Base-by-base conservation (phyloP, 768 basidiomycete species). In the Podaxis carcinomalis region DNA sequence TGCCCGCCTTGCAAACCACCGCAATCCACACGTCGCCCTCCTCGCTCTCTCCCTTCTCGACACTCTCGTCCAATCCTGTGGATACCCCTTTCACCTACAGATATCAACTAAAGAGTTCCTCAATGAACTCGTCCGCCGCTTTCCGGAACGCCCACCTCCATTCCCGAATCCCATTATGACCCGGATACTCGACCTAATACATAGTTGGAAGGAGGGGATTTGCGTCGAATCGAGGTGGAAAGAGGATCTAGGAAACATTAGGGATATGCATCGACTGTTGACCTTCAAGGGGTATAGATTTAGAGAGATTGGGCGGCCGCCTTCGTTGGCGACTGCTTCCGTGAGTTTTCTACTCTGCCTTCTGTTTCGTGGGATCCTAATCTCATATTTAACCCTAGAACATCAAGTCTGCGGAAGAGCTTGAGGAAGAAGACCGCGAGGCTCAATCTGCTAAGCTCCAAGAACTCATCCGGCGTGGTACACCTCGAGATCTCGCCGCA, bases 371-470 rank as follows among this genome's bases (percentile, higher is more conserved):
- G 23, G 19, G 19, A 40, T 47, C 32, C 28, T 56, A 21, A 5
- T 19, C 53, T 56, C 36, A 35, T 56, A 62, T 7, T 52, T 49
- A 9, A 46, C 40, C 59, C 5, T 67, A 95, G 92, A 92, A 89
- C 65, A 78, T 99, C 28, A 98, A 98, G 78, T 88, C 92, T 0
- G 95, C 97, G 0, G 93, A 95, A 59, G 96, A 99, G 72, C 84
- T 99, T 2, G 97, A 99, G 70, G 88, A 86, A 62, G 97, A 98
- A 70, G 97, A 99, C 71, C 83, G 97, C 11, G 88, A 87, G 62
- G 97, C 96, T 0, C 96, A 99, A 70, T 88, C 89, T 0, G 97
- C 97, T 0, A 98, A 99, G 78, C 81, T 99, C n/a, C 97, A 99
- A 74, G 97, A 99, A 72, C 85, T 98, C 40, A 98, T 99, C 61